Evolutionary conservation across 495 filamentous ascomycete species (phyloP).

Genomic region (Amniculicola lignicola): DNA sequence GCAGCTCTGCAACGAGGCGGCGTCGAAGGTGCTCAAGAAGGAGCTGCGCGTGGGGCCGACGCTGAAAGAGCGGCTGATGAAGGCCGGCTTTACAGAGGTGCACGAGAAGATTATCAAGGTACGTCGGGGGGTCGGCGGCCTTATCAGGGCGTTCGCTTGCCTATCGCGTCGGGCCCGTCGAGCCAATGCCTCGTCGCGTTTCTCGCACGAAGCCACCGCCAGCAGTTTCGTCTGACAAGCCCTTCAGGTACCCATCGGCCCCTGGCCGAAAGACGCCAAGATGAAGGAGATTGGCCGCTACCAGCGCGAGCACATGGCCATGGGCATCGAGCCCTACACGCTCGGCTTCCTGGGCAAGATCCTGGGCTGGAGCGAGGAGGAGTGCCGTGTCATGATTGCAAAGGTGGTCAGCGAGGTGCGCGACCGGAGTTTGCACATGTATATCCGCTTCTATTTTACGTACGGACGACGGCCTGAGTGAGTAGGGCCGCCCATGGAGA

Average conservation of each 20-base stretch:
- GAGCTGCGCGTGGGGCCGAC: constrained; percentile 14
- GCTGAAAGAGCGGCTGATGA: constrained; percentile 23
- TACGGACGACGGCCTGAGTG: constrained; percentile 19
- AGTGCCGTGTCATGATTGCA: constrained; percentile 22
- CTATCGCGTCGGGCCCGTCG: too few relatives aligned
- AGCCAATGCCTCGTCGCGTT: too few relatives aligned
- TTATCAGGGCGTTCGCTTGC: too few relatives aligned
- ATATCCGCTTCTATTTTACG: constrained; percentile 21
- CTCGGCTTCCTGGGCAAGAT: constrained; percentile 29
- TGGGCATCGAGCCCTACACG: constrained; percentile 28
- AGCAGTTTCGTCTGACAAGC: not conserved
- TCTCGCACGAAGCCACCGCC: not conserved
- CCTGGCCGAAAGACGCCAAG: constrained; percentile 35
- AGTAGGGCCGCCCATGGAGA: too few relatives aligned
- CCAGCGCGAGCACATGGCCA: constrained; percentile 21
- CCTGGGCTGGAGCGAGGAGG: constrained; percentile 24
- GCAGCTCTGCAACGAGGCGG: constrained; percentile 8
- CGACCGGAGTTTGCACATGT: constrained; percentile 17
- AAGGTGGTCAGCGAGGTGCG: constrained; percentile 27
- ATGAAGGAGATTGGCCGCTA: constrained; percentile 36
- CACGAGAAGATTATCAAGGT: constrained; percentile 28
- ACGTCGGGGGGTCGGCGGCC: not conserved
- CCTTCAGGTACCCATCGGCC: constrained; percentile 29
- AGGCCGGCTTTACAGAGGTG: constrained; percentile 34
- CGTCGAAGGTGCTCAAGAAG: constrained; percentile 20